These are phyloP conservation scores for Amauroascus niger DNA, from an alignment of 2,329 filamentous ascomycete species.

Conservation along the genomic window DNA sequence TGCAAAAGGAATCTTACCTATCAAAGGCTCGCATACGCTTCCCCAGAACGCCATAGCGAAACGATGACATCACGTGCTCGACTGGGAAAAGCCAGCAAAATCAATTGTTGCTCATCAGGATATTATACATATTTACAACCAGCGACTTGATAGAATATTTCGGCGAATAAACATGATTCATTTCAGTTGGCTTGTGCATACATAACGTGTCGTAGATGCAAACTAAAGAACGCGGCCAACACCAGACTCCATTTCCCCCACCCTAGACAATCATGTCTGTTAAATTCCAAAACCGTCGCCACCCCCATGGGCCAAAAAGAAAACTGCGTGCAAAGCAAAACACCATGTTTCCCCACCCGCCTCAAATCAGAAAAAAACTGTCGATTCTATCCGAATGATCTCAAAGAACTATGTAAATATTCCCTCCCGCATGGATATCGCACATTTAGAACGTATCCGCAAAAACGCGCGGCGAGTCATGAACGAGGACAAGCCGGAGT, in stretches of 20 bases:
- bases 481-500: not conserved
- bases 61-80: not conserved
- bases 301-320: too few relatives aligned
- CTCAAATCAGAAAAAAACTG: not conserved
- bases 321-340: not conserved
- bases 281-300: not conserved
- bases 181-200: not conserved
- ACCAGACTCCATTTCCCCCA: constrained; percentile 1
- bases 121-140: too few relatives aligned
- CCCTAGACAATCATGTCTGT: not conserved
- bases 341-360: not conserved
- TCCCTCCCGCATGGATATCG: not conserved
- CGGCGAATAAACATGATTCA: not conserved
- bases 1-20: too few relatives aligned
- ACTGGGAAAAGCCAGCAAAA: not conserved
- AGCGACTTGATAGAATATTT: not conserved
- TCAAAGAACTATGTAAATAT: not conserved
- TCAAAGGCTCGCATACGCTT: too few relatives aligned
- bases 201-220: not conserved
- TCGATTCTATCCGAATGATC: too few relatives aligned
- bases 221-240: not conserved
- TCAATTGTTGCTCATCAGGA: too few relatives aligned
- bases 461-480: not conserved
- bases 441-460: not conserved
- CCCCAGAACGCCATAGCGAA: too few relatives aligned